phyloP scores from a whole-genome alignment of 495 filamentous ascomycete genomes.

The Aspergillus avenaceus region DNA sequence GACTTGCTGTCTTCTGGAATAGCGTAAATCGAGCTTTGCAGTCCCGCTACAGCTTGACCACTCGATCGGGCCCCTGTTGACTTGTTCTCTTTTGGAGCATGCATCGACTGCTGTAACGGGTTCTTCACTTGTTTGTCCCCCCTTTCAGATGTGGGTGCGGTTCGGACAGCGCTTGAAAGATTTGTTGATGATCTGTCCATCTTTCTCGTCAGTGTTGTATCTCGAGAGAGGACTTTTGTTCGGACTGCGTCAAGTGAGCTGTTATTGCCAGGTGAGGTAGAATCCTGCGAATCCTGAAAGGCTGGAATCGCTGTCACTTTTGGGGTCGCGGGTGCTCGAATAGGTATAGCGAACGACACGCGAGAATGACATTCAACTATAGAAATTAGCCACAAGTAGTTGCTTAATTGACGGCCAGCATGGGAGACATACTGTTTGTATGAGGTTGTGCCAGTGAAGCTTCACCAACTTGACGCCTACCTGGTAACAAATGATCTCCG shows the following conservation, averaged over 20 bases:
- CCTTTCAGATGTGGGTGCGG: not conserved
- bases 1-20: not conserved
- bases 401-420: too few relatives aligned
- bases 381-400: too few relatives aligned
- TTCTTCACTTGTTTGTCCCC: not conserved
- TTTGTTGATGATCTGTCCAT: too few relatives aligned
- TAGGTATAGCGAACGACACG: not conserved
- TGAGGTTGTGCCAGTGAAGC: too few relatives aligned
- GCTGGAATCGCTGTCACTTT: not conserved
- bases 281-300: not conserved
- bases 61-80: not conserved
- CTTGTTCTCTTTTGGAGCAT: constrained; percentile 7
- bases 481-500: constrained; percentile 20
- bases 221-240: too few relatives aligned
- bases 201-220: too few relatives aligned
- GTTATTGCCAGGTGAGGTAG: not conserved
- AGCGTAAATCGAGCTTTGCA: constrained; percentile 7
- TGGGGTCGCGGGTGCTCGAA: not conserved
- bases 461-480: constrained; percentile 9
- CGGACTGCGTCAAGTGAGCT: too few relatives aligned
- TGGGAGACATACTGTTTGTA: constrained; percentile 1
- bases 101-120: constrained; percentile 12
- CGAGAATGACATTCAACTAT: not conserved
- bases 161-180: too few relatives aligned
- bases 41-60: not conserved